Conservation (phyloP, 2,329 filamentous ascomycete genomes). For the Aschersonia sp. region DNA sequence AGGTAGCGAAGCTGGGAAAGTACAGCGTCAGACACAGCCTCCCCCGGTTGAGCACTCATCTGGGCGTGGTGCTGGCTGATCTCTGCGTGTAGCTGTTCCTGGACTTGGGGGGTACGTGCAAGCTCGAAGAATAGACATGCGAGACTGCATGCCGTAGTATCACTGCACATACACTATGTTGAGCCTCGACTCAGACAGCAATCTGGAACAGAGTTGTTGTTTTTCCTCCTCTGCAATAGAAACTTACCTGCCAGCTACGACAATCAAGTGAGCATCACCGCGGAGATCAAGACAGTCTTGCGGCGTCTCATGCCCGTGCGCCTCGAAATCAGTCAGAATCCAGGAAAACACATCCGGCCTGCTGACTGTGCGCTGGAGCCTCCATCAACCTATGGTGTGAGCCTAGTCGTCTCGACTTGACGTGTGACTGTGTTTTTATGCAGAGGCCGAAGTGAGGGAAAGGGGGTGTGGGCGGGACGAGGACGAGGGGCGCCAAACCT, state of each 20-base stretch:
- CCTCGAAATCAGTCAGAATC: slow-evolving; percentile 14
- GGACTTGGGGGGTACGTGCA: slow-evolving; percentile 6
- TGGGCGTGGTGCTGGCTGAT: not conserved
- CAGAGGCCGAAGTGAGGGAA: too few relatives aligned
- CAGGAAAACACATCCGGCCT: slow-evolving; percentile 16
- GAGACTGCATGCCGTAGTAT: slow-evolving; percentile 21
- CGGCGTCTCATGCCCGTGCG: slow-evolving; percentile 2
- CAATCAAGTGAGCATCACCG: slow-evolving; percentile 15
- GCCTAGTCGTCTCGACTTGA: too few relatives aligned
- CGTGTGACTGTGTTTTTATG: too few relatives aligned
- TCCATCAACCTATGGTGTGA: not conserved
- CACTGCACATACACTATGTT: slow-evolving; percentile 7
- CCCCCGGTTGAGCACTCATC: too few relatives aligned
- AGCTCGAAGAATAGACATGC: slow-evolving; percentile 19
- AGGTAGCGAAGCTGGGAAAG: slow-evolving; percentile 14
- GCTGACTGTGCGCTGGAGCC: slow-evolving; percentile 4
- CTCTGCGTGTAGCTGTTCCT: not conserved
- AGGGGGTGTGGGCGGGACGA: too few relatives aligned
- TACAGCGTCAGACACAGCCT: not conserved
- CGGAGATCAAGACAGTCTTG: slow-evolving; percentile 12
- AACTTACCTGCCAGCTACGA: slow-evolving; percentile 16
- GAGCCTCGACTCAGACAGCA: too few relatives aligned
- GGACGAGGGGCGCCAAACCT: slow-evolving; percentile 1
- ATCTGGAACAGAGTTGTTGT: too few relatives aligned
- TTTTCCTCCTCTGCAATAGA: not conserved